phyloP scores from a whole-genome alignment of 306 rosid genomes.

The Trifolium subterraneum region DNA sequence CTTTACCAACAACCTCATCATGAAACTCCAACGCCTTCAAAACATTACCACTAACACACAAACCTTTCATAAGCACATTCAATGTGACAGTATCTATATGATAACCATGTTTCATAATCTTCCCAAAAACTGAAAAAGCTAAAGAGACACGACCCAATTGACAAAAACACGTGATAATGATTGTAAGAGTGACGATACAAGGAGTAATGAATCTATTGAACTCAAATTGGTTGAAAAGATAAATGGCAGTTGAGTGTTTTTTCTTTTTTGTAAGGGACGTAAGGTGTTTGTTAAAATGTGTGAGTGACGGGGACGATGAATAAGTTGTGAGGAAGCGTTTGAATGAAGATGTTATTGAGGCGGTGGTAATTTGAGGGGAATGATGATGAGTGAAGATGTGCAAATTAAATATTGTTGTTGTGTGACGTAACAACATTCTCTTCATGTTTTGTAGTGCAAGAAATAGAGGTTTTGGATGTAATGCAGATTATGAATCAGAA shows the following conservation, averaged over 20 bases:
- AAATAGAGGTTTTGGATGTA: no score
- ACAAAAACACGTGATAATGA: constrained; percentile 32
- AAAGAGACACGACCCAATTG: constrained; percentile 1
- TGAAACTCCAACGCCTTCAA: constrained; percentile 27
- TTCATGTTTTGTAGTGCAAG: background rate
- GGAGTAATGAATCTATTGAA: constrained; percentile 18
- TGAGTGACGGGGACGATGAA: background rate
- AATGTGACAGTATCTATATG: background rate
- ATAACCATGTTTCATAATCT: constrained; percentile 22
- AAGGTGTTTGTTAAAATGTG: constrained; percentile 15
- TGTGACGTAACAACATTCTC: background rate
- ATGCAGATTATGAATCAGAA: no score
- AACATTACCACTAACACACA: constrained; percentile 9
- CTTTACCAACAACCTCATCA: constrained; percentile 11
- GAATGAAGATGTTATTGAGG: background rate
- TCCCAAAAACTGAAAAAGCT: constrained; percentile 31
- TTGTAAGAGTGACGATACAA: constrained; percentile 29
- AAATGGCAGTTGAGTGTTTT: constrained; percentile 1
- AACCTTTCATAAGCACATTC: constrained; percentile 18
- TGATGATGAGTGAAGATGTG: background rate
- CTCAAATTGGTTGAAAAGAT: background rate
- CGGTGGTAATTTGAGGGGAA: background rate
- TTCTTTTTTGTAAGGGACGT: background rate
- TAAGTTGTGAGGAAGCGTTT: background rate
- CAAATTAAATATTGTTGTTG: background rate